Percentiles rank a stretch among this genome's conserved stretches.
Conservation (phyloP, 352 stramenopile genomes). For the Peronospora farinosa region DNA sequence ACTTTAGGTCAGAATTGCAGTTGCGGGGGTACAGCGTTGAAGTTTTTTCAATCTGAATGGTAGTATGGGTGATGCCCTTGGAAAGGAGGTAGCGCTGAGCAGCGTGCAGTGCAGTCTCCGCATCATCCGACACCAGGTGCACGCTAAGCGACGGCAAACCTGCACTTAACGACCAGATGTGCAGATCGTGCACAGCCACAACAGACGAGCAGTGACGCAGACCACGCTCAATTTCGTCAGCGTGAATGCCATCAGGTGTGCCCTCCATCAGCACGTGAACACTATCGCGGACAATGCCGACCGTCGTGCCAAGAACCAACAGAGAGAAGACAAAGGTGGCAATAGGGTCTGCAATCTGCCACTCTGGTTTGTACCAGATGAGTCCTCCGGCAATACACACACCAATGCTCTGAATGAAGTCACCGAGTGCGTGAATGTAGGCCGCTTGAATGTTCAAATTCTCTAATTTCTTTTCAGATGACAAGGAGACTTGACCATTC, state of each 20-base stretch:
- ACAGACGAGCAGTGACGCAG: conserved; percentile 82
- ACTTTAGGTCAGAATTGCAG: conserved; percentile 60
- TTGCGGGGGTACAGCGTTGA: conserved; percentile 62
- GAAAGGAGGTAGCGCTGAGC: conserved; percentile 69
- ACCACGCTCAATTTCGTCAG: conserved; percentile 75
- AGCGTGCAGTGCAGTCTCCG: conserved; percentile 55
- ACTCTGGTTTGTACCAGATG: conserved; percentile 95
- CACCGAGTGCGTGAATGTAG: conserved; percentile 95
- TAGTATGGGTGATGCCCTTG: conserved; percentile 84
- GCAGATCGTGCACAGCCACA: conserved; percentile 93
- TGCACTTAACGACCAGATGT: conserved; percentile 96
- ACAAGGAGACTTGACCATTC: conserved; percentile 17
- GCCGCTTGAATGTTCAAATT: conserved; percentile 95
- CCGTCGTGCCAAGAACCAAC: conserved; percentile 90
- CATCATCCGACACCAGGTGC: conserved; percentile 80
- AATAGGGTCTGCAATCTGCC: conserved; percentile 95
- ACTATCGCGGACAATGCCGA: conserved; percentile 87
- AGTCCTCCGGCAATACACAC: conserved; percentile 93
- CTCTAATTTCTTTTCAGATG: conserved; percentile 42
- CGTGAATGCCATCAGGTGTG: conserved; percentile 88
- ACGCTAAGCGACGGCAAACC: conserved; percentile 88
- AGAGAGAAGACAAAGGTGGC: conserved; percentile 96
- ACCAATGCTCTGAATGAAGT: conserved; percentile 95
- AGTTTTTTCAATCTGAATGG: conserved; percentile 83
- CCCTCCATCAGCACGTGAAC: conserved; percentile 95